Percentiles rank a stretch among this genome's conserved stretches.
Evolutionary conservation across 2,329 filamentous ascomycete genomes (phyloP).

Genomic region (Cladosporium sp.): DNA sequence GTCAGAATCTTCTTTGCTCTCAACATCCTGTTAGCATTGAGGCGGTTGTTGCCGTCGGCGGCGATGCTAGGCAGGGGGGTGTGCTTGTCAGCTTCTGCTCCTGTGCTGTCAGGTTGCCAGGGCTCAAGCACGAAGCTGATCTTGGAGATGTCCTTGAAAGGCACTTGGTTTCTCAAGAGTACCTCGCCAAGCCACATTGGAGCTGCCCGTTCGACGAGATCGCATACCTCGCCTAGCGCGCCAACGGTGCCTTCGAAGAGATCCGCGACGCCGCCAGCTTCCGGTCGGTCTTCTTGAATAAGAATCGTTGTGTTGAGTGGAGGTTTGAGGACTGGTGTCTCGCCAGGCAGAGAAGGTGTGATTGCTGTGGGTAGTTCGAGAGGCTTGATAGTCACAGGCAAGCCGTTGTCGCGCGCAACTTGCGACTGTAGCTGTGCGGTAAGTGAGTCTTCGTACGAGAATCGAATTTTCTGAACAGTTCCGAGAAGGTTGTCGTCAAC

Average conservation of each 20-base stretch:
- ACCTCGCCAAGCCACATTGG: constrained; percentile 92
- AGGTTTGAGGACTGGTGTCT: constrained; percentile 72
- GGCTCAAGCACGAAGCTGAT: constrained; percentile 91
- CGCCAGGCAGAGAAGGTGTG: constrained; percentile 64
- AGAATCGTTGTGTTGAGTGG: constrained; percentile 60
- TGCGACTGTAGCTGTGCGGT: constrained; percentile 40
- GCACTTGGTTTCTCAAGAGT: constrained; percentile 73
- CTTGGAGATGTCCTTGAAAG: constrained; percentile 88
- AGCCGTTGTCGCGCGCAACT: constrained; percentile 29
- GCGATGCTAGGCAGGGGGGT: constrained; percentile 64
- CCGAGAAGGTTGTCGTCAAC: constrained; percentile 73
- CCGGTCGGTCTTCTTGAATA: constrained; percentile 62
- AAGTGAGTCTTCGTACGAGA: constrained; percentile 67
- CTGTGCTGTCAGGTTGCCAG: constrained; percentile 53
- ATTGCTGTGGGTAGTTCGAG: constrained; percentile 57
- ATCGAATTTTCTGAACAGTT: constrained; percentile 66
- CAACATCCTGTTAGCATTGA: constrained; percentile 96
- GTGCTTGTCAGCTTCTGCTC: background rate
- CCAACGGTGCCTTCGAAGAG: constrained; percentile 86
- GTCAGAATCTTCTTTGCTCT: constrained; percentile 89
- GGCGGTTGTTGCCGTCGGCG: constrained; percentile 75
- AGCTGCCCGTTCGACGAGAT: constrained; percentile 77
- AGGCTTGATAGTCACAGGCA: constrained; percentile 32
- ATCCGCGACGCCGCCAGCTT: constrained; percentile 67
- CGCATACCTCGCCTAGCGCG: constrained; percentile 69